Conservation (phyloP, 2,329 filamentous ascomycete genomes). For the Penicillium sp. region DNA sequence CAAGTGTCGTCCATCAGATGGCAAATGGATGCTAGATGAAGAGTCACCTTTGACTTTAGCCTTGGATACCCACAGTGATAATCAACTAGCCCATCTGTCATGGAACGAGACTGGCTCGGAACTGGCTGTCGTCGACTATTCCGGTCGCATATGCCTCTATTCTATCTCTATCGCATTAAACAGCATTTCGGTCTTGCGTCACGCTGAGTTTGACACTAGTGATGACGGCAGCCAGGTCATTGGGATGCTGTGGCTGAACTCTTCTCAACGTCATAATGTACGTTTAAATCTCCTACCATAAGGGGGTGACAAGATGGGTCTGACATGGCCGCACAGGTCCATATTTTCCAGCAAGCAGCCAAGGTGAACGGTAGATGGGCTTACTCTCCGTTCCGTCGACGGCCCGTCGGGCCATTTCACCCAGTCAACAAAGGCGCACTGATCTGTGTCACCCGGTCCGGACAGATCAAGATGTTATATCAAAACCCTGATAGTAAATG, state of each 20-base stretch:
- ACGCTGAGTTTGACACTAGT: constrained; percentile 62
- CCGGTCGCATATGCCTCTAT: constrained; percentile 72
- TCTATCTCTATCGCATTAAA: constrained; percentile 70
- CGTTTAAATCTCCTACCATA: constrained; percentile 8
- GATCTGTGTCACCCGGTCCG: constrained; percentile 70
- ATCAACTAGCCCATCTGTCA: constrained; percentile 71
- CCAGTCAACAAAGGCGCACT: constrained; percentile 65
- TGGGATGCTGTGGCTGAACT: constrained; percentile 77
- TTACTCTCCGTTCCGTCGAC: constrained; percentile 64
- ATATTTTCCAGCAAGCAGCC: constrained; percentile 56
- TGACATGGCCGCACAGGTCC: constrained; percentile 30
- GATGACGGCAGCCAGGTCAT: constrained; percentile 75
- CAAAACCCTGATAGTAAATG: constrained; percentile 69
- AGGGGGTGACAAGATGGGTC: not conserved
- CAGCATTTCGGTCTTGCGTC: constrained; percentile 59
- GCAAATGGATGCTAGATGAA: constrained; percentile 71
- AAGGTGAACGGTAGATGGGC: constrained; percentile 62
- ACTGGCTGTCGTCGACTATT: constrained; percentile 75
- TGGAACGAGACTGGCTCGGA: constrained; percentile 78
- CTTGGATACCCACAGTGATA: constrained; percentile 58
- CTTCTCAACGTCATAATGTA: constrained; percentile 51
- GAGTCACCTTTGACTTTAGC: constrained; percentile 63
- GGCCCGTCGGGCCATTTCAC: constrained; percentile 68
- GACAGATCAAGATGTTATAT: constrained; percentile 71
- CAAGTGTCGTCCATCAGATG: constrained; percentile 63